Percentiles rank a stretch among this genome's conserved stretches.
Conservation (phyloP, 2,329 filamentous ascomycete species). For the Nakataea oryzae region DNA sequence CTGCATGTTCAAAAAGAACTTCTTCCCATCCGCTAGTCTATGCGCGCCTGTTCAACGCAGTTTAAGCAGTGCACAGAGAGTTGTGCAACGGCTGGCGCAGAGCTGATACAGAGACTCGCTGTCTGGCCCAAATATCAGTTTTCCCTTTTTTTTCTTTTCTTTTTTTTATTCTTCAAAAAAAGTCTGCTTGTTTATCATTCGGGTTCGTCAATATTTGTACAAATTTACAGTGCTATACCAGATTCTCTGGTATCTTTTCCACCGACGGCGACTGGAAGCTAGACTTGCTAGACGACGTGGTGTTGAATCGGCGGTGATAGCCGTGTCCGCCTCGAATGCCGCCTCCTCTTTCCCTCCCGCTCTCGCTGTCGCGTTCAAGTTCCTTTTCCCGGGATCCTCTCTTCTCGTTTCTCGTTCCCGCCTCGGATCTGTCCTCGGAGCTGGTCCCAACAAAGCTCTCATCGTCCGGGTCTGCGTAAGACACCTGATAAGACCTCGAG, state of each 20-base stretch:
- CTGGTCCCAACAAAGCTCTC: constrained; percentile 8
- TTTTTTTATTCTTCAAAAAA: not conserved
- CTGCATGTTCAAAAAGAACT: not conserved
- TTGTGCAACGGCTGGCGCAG: no score
- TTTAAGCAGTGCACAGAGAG: not conserved
- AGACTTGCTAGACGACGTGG: not conserved
- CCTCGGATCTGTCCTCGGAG: not conserved
- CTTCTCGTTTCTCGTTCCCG: not conserved
- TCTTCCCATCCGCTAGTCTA: not conserved
- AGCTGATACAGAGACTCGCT: not conserved
- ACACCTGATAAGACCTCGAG: constrained; percentile 8
- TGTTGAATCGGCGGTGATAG: not conserved
- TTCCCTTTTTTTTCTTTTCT: not conserved
- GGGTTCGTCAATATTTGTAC: not conserved
- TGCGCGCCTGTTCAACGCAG: not conserved
- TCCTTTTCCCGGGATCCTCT: not conserved
- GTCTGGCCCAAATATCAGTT: not conserved
- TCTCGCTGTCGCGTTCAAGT: not conserved
- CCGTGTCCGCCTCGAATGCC: not conserved
- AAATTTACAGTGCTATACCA: not conserved
- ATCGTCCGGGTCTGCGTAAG: constrained; percentile 10
- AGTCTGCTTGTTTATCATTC: not conserved
- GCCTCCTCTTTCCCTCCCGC: not conserved
- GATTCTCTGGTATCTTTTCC: not conserved
- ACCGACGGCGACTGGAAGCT: not conserved